phyloP scores from a whole-genome alignment of 1,284 basidiomycete genomes.

The Phlebopus sp. region DNA sequence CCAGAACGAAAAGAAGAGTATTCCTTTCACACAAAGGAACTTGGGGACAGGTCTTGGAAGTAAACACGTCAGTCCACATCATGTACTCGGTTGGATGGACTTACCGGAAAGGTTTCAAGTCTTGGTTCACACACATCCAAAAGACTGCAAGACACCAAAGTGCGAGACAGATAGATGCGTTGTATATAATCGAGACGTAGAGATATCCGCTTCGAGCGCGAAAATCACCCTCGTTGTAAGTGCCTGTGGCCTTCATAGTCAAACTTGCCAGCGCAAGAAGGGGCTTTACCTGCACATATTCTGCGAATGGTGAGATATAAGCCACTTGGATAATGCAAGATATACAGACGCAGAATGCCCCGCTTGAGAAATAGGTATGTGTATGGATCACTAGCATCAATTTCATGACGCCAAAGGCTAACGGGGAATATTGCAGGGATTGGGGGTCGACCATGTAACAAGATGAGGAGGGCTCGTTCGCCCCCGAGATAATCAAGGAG shows the following conservation, averaged over 20 bases:
- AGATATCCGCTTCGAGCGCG: slow-evolving; percentile 86
- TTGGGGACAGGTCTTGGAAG: slow-evolving; percentile 74
- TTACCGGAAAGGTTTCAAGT: slow-evolving; percentile 84
- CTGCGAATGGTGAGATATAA: slow-evolving; percentile 39
- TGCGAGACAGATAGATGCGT: slow-evolving; percentile 68
- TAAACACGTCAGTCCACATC: background rate
- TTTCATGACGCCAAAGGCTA: slow-evolving; percentile 70
- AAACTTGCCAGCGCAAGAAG: slow-evolving; percentile 83
- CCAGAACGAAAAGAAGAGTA: slow-evolving; percentile 99
- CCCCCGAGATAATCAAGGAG: slow-evolving; percentile 88
- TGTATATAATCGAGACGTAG: slow-evolving; percentile 85
- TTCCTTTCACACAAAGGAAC: slow-evolving; percentile 97
- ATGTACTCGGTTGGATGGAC: slow-evolving; percentile 24
- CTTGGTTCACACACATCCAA: slow-evolving; percentile 86
- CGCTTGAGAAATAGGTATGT: slow-evolving; percentile 93
- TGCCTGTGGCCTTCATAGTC: slow-evolving; percentile 82
- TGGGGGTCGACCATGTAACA: slow-evolving; percentile 86
- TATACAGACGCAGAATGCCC: slow-evolving; percentile 85
- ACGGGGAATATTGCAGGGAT: slow-evolving; percentile 86
- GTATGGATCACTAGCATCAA: slow-evolving; percentile 92
- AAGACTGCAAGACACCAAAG: slow-evolving; percentile 92
- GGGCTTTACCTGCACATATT: slow-evolving; percentile 98
- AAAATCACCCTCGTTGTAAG: slow-evolving; percentile 90
- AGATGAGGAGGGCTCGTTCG: slow-evolving; percentile 88
- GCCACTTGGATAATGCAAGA: background rate